phyloP scores from a whole-genome alignment of 257 asterid species.

The Solanum chiquidenum region DNA sequence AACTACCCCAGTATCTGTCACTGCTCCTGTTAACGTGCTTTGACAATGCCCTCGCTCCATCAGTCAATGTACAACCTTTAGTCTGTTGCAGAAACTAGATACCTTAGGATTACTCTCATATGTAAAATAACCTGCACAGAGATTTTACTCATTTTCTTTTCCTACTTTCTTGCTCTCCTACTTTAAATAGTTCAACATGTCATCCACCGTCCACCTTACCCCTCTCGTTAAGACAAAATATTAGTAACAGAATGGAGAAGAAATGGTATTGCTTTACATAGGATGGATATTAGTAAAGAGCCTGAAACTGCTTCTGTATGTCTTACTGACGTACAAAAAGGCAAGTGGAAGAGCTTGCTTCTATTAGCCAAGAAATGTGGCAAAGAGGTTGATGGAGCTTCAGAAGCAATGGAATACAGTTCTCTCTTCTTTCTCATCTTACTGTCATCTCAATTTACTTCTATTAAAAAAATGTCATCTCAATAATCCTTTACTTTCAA shows the following conservation, averaged over 20 bases:
- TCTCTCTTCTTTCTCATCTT: background rate
- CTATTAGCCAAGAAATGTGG: background rate
- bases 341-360: background rate
- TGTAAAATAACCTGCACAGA: background rate
- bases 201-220: background rate
- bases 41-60: slow-evolving; percentile 85
- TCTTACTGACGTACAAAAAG: background rate
- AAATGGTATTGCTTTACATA: background rate
- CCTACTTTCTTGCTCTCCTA: background rate
- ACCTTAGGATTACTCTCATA: background rate
- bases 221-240: background rate
- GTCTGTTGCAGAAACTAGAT: slow-evolving; percentile 31
- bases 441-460: background rate
- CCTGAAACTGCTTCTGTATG: background rate
- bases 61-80: slow-evolving; percentile 56
- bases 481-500: background rate
- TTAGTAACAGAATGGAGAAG: background rate
- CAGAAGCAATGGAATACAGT: background rate
- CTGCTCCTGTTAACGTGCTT: slow-evolving; percentile 69
- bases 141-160: background rate
- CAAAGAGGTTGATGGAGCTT: background rate
- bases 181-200: background rate
- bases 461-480: background rate
- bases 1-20: slow-evolving; percentile 58
- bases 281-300: background rate